phyloP scores from a whole-genome alignment of 2,329 filamentous ascomycete species.

The Rhynchosporium graminicola region DNA sequence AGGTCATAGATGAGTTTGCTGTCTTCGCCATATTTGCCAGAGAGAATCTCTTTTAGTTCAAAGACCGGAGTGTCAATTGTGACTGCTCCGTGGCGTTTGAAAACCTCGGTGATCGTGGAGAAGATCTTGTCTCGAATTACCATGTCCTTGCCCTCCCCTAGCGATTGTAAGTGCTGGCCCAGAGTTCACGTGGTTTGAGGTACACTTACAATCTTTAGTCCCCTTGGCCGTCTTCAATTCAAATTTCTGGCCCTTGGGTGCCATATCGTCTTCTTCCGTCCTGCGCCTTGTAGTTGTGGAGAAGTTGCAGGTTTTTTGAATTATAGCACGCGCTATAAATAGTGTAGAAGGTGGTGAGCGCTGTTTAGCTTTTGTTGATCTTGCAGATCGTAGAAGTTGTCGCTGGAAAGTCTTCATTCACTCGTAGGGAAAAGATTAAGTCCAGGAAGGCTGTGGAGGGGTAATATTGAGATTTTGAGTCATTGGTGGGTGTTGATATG shows the following conservation, averaged over 20 bases:
- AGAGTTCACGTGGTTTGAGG: conserved; percentile 11
- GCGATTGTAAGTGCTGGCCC: conserved; percentile 23
- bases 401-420: conserved; percentile 37
- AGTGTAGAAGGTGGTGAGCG: conserved; percentile 12
- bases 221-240: conserved; percentile 89
- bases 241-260: conserved; percentile 53
- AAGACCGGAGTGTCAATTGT: conserved; percentile 83
- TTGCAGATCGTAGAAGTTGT: conserved; percentile 36
- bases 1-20: conserved; percentile 90
- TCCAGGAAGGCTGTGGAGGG: conserved; percentile 20
- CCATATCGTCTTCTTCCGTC: conserved; percentile 35
- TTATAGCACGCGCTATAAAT: conserved; percentile 20
- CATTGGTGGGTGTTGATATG: conserved; percentile 32
- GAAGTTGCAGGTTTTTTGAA: conserved; percentile 29
- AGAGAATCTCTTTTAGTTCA: conserved; percentile 81
- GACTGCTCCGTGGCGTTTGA: conserved; percentile 80
- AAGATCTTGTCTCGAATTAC: conserved; percentile 81
- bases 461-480: conserved; percentile 34
- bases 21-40: conserved; percentile 91
- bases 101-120: conserved; percentile 71
- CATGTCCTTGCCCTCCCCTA: conserved; percentile 73
- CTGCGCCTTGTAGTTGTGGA: conserved; percentile 27
- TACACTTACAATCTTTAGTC: conserved; percentile 72
- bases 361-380: conserved; percentile 34
- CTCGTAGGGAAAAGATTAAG: conserved; percentile 23